phyloP scores from a whole-genome alignment of 495 filamentous ascomycete genomes.

The Podospora didyma region DNA sequence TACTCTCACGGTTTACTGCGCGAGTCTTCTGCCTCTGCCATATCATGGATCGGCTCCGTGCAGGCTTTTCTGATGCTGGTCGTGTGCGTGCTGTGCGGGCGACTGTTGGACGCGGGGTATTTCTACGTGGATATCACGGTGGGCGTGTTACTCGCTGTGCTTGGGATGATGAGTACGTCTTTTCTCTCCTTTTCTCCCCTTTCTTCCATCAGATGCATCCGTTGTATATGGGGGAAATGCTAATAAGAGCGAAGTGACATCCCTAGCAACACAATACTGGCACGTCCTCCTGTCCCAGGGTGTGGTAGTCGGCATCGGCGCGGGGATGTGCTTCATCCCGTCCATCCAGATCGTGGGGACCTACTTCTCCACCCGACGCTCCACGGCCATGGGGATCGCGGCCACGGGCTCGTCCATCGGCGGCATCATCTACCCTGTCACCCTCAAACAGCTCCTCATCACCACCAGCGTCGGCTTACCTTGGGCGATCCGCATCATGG shows the following conservation, averaged over 20 bases:
- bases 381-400: constrained; percentile 64
- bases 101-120: constrained; percentile 17
- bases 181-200: background rate
- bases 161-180: constrained; percentile 55
- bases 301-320: constrained; percentile 52
- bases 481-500: constrained; percentile 64
- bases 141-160: constrained; percentile 32
- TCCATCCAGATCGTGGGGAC: constrained; percentile 58
- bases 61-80: constrained; percentile 23
- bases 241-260: constrained; percentile 46
- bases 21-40: constrained; percentile 18
- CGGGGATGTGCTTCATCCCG: constrained; percentile 59
- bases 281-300: constrained; percentile 62
- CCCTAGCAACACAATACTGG: constrained; percentile 54
- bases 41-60: constrained; percentile 30
- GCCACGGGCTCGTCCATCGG: constrained; percentile 63
- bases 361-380: constrained; percentile 63
- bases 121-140: constrained; percentile 8
- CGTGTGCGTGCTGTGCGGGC: constrained; percentile 23
- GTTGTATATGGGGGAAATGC: constrained; percentile 42
- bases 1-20: constrained; percentile 21
- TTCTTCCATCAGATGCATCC: constrained; percentile 27
- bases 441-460: constrained; percentile 55
- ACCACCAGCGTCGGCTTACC: constrained; percentile 55
- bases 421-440: constrained; percentile 62